Evolutionary conservation across 352 stramenopile genomes (phyloP), one percentile per base, ranked within the genome.

Genomic region (Phytophthora podocarpi): DNA sequence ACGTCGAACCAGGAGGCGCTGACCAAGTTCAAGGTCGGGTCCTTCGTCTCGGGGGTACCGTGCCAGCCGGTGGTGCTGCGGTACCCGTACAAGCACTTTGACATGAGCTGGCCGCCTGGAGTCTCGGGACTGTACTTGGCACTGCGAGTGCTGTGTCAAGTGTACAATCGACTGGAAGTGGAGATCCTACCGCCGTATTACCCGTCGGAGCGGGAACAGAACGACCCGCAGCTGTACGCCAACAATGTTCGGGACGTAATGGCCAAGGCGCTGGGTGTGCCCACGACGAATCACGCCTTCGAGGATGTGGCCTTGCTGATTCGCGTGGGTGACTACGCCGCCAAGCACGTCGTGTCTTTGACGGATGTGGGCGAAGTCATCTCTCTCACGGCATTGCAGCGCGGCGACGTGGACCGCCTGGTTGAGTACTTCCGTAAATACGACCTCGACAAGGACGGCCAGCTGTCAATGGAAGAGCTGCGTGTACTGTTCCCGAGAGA

Each of bases 1-100:
- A 92, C 82, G 8, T 88, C 78, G 20, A 90, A 85, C 68, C 80
- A 90, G 50, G 40, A 72, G 31, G 85, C 76, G 40, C 55, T 92
- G 10, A 90, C 77, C 40, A 87, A 88, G 65, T 92, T 92, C 60
- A 92, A 92, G 35, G 70, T 87, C 16, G 82, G 82, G 2, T 85
- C 80, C 5, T 92, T 92, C 42, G 70, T 80, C n/a, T 75, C 74
- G 3, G 82, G 78, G 3, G 51, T 78, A 11, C 70, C 82, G 0
- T 87, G 79, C 20, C 79, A 85, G 57, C 80, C 80, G 2, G 69
- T 91, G n/a, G 69, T 82, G 28, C 42, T 91, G 11, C 68, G 68
- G 9, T 91, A 91, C 28, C 82, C 82, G 54, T 90, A 82, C 74
- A 58, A 76, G 18, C 78, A 91, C 56, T 88, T 90, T 47, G 80